Evolutionary conservation across 306 rosid species (phyloP).

Genomic region (Dryas drummondii): DNA sequence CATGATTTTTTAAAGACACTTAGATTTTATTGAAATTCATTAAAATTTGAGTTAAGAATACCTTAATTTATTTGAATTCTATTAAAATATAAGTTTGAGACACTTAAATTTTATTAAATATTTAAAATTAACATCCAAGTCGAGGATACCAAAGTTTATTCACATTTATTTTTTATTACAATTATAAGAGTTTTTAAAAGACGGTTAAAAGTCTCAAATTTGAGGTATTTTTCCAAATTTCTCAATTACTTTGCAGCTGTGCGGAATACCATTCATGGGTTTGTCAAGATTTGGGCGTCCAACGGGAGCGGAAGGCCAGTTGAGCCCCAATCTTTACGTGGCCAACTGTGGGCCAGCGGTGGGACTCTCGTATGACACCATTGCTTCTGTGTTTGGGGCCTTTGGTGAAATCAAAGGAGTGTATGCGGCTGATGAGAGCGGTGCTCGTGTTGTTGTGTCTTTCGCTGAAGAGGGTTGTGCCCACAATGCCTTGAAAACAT

Average conservation of each 20-base stretch:
- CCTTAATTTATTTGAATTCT: too few species aligned
- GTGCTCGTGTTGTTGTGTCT: slow-evolving; percentile 74
- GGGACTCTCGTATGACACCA: slow-evolving; percentile 48
- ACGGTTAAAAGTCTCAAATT: too few species aligned
- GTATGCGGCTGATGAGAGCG: slow-evolving; percentile 75
- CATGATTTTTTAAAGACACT: too few species aligned
- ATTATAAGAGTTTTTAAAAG: too few species aligned
- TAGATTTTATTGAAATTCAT: too few species aligned
- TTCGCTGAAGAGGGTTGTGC: slow-evolving; percentile 49
- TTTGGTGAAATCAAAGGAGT: slow-evolving; percentile 71
- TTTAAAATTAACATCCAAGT: too few species aligned
- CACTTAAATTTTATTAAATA: too few species aligned
- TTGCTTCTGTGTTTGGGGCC: slow-evolving; percentile 52
- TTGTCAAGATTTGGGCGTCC: slow-evolving; percentile 67
- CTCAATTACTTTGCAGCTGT: not conserved
- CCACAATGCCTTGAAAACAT: slow-evolving; percentile 54
- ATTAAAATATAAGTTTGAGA: too few species aligned
- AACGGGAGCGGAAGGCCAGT: slow-evolving; percentile 32
- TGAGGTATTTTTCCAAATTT: too few species aligned
- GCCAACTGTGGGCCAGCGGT: slow-evolving; percentile 87
- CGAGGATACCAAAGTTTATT: too few species aligned
- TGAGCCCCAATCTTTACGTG: slow-evolving; percentile 67
- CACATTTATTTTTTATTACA: too few species aligned
- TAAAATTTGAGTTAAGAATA: too few species aligned
- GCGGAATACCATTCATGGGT: slow-evolving; percentile 28